A percentile compares a stretch with the other conserved stretches of the same genome.
Conservation (phyloP, 768 basidiomycete genomes). For the Russula virescens region DNA sequence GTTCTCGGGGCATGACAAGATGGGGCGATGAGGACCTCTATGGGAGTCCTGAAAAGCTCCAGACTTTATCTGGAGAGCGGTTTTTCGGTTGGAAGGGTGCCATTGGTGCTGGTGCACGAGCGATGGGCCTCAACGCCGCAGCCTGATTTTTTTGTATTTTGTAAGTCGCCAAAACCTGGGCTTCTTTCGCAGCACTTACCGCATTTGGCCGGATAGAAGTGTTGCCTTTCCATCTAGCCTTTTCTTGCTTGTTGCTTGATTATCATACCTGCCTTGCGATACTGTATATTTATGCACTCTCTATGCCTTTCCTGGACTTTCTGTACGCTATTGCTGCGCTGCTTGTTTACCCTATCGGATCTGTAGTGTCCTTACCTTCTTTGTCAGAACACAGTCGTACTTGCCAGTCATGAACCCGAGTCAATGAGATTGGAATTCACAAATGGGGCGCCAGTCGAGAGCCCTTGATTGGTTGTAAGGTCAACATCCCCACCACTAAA, state of each 20-base stretch:
- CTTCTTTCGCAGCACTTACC: neutral
- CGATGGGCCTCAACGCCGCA: conserved; percentile 53
- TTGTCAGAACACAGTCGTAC: neutral
- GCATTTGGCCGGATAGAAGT: neutral
- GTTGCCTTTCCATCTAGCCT: conserved; percentile 1
- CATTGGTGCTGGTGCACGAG: conserved; percentile 74
- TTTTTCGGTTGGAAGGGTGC: conserved; percentile 80
- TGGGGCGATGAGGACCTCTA: conserved; percentile 37
- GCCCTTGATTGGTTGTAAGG: too few relatives aligned
- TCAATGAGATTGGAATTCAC: neutral
- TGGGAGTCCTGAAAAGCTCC: conserved; percentile 27
- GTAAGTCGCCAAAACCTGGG: conserved; percentile 3
- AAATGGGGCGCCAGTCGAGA: too few relatives aligned
- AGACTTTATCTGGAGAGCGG: conserved; percentile 44
- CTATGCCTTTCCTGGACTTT: neutral
- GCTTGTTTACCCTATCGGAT: conserved; percentile 7
- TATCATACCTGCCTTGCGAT: conserved; percentile 12
- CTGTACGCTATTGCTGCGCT: neutral
- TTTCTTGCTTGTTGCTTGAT: neutral
- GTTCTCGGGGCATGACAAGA: conserved; percentile 52
- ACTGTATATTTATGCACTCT: conserved; percentile 11
- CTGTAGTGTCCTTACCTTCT: neutral
- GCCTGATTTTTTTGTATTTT: conserved; percentile 14
- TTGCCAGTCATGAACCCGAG: neutral
- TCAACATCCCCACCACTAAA: too few relatives aligned